phyloP scores from a whole-genome alignment of 768 basidiomycete species.

The Leccinum broughii region DNA sequence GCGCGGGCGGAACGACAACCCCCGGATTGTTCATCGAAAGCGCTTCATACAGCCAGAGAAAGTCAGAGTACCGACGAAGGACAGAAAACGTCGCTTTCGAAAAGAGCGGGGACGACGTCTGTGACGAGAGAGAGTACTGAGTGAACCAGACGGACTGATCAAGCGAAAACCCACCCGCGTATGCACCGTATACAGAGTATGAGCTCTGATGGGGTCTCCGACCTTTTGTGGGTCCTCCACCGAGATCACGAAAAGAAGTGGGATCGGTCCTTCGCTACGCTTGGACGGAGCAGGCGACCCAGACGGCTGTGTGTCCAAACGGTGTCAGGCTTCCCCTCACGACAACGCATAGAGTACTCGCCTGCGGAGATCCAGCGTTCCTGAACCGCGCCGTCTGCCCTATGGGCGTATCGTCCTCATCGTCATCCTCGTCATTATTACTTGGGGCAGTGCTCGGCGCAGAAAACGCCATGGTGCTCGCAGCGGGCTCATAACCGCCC shows the following conservation, averaged over 20 bases:
- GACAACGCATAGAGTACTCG: not conserved
- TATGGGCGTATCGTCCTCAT: conserved; percentile 54
- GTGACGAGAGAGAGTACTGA: not conserved
- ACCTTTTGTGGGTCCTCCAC: conserved; percentile 98
- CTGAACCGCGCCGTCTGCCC: conserved; percentile 43
- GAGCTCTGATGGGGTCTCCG: conserved; percentile 92
- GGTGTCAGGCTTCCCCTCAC: conserved; percentile 1
- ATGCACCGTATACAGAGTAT: conserved; percentile 96
- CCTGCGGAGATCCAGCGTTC: conserved; percentile 29
- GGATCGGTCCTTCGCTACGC: conserved; percentile 46
- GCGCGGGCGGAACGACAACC: conserved; percentile 94
- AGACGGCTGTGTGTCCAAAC: conserved; percentile 18
- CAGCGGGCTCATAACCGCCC: conserved; percentile 34
- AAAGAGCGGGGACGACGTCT: conserved; percentile 87
- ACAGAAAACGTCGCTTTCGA: conserved; percentile 88
- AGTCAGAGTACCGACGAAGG: conserved; percentile 93
- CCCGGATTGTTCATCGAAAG: conserved; percentile 83
- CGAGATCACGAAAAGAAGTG: conserved; percentile 78
- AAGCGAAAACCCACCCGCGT: conserved; percentile 58
- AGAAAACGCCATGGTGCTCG: conserved; percentile 21
- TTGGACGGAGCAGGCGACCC: conserved; percentile 16
- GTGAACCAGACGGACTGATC: not conserved
- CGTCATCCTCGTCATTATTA: conserved; percentile 61
- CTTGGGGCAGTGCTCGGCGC: conserved; percentile 23
- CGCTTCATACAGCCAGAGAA: conserved; percentile 93